phyloP scores from a whole-genome alignment of 1,284 basidiomycete species.

The Coriolopsis trogii region DNA sequence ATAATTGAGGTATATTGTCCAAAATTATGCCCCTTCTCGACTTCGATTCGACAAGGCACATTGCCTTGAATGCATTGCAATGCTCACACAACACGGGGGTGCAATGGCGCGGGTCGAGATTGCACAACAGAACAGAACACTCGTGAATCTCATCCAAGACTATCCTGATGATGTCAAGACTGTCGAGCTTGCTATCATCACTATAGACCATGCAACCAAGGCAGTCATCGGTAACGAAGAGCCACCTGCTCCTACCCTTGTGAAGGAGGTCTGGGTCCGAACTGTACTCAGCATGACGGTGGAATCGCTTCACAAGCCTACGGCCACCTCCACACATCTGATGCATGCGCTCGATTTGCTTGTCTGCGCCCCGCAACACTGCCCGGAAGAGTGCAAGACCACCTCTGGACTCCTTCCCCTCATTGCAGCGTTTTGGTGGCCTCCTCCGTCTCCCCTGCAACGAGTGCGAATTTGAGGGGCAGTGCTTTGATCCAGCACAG shows the following conservation, averaged over 20 bases:
- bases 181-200: slow-evolving; percentile 50
- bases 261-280: slow-evolving; percentile 31
- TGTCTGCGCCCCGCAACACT: slow-evolving; percentile 43
- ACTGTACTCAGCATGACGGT: slow-evolving; percentile 8
- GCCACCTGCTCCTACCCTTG: slow-evolving; percentile 18
- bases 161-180: slow-evolving; percentile 49
- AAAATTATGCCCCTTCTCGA: slow-evolving; percentile 56
- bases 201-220: slow-evolving; percentile 50
- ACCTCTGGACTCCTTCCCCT: slow-evolving; percentile 47
- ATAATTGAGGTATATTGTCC: slow-evolving; percentile 46
- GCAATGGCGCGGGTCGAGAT: slow-evolving; percentile 49
- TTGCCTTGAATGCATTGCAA: slow-evolving; percentile 56
- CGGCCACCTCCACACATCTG: slow-evolving; percentile 41
- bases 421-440: slow-evolving; percentile 50
- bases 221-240: slow-evolving; percentile 46
- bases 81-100: slow-evolving; percentile 63
- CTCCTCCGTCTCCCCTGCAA: slow-evolving; percentile 48
- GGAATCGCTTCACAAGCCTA: slow-evolving; percentile 40
- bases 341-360: slow-evolving; percentile 54
- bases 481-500: slow-evolving; percentile 43
- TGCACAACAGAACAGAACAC: slow-evolving; percentile 41
- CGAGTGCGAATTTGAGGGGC: slow-evolving; percentile 45
- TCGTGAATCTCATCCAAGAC: slow-evolving; percentile 48
- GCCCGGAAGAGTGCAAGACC: slow-evolving; percentile 42
- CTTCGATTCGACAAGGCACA: slow-evolving; percentile 43